Conservation (phyloP, 2,329 filamentous ascomycete species). For the Aspergillus tamarii region DNA sequence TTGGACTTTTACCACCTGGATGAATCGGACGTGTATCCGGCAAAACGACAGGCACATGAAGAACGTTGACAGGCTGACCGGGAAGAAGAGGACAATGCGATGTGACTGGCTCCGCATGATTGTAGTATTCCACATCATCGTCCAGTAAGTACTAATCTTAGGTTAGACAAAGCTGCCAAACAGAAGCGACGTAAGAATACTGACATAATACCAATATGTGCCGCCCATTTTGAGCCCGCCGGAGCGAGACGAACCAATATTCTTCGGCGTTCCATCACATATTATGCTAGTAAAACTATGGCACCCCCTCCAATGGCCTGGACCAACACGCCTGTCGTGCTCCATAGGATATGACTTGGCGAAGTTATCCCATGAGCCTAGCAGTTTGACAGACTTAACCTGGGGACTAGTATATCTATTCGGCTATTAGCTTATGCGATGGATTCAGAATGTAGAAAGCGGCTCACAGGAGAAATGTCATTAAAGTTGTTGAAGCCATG, state of each 20-base stretch:
- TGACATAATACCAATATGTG: slow-evolving; percentile 94
- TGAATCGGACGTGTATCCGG: slow-evolving; percentile 49
- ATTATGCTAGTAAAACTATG: slow-evolving; percentile 84
- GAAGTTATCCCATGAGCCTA: slow-evolving; percentile 98
- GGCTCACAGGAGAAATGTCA: slow-evolving; percentile 42
- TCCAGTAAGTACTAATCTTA: slow-evolving; percentile 75
- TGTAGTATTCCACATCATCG: slow-evolving; percentile 74
- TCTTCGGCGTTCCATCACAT: slow-evolving; percentile 69
- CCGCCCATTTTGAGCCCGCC: slow-evolving; percentile 90
- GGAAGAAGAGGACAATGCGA: slow-evolving; percentile 83
- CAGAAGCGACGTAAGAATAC: slow-evolving; percentile 38
- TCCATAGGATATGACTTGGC: slow-evolving; percentile 76
- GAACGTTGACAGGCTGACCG: slow-evolving; percentile 82
- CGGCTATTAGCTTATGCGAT: slow-evolving; percentile 20
- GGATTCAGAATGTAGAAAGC: neutral
- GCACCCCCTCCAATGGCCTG: slow-evolving; percentile 82
- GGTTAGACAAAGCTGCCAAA: slow-evolving; percentile 26
- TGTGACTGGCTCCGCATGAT: slow-evolving; percentile 72
- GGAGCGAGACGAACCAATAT: slow-evolving; percentile 61
- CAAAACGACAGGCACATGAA: slow-evolving; percentile 75
- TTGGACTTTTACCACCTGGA: slow-evolving; percentile 68
- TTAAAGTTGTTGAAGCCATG: slow-evolving; percentile 41
- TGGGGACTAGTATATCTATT: slow-evolving; percentile 41
- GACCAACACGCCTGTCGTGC: slow-evolving; percentile 73
- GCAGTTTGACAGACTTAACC: slow-evolving; percentile 69